phyloP scores from a whole-genome alignment of 352 stramenopile genomes.

The Pseudoperonospora humuli region DNA sequence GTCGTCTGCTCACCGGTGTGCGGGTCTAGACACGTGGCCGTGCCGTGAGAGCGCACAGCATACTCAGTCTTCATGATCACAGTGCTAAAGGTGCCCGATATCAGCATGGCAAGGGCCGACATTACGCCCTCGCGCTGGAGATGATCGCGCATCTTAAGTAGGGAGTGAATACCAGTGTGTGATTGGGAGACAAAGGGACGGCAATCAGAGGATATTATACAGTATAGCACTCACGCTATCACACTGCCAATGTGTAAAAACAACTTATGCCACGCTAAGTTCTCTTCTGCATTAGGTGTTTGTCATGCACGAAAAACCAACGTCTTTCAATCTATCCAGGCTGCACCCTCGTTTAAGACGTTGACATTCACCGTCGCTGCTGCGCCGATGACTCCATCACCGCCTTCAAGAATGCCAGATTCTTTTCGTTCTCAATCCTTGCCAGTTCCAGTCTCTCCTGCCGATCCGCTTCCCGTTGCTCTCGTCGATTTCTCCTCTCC shows the following conservation, averaged over 20 bases:
- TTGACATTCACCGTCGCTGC: conserved; percentile 9
- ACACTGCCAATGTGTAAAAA: not conserved
- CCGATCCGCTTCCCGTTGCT: conserved; percentile 20
- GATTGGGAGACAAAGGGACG: conserved; percentile 6
- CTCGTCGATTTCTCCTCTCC: conserved; percentile 11
- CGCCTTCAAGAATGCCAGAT: conserved; percentile 24
- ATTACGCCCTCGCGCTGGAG: conserved; percentile 35
- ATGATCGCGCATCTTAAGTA: conserved; percentile 14
- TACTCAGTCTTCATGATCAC: conserved; percentile 86
- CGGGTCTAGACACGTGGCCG: conserved; percentile 43
- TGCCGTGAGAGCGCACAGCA: conserved; percentile 45
- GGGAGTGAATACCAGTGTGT: not conserved
- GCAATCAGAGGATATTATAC: too few relatives aligned
- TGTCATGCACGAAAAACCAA: not conserved
- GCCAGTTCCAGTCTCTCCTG: conserved; percentile 24
- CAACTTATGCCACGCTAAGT: not conserved
- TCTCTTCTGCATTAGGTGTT: not conserved
- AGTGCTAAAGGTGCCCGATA: conserved; percentile 78
- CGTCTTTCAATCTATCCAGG: not conserved
- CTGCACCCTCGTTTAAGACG: too few relatives aligned
- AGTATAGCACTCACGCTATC: not conserved
- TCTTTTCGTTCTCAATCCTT: conserved; percentile 28
- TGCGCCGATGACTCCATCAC: conserved; percentile 23
- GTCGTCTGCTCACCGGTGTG: conserved; percentile 28
- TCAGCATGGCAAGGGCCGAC: conserved; percentile 57